These are phyloP conservation scores for Heimioporus sp. DNA, from an alignment of 768 basidiomycete genomes.

Conservation along the genomic window DNA sequence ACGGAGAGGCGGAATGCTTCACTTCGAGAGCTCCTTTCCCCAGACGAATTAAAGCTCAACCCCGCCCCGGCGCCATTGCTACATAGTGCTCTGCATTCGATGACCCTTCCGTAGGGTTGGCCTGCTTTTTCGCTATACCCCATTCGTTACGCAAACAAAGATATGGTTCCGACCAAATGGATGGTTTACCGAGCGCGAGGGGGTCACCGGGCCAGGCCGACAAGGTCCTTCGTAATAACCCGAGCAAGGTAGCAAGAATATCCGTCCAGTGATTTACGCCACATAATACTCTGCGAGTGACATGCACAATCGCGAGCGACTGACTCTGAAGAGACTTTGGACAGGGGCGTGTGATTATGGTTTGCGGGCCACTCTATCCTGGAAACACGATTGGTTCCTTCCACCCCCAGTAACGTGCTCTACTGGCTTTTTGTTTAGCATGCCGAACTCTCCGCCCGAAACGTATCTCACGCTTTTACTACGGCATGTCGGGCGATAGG, in stretches of 20 bases:
- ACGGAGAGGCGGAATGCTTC: too few species aligned
- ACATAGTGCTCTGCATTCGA: conserved; percentile 55
- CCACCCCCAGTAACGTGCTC: not conserved
- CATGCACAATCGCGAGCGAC: conserved; percentile 69
- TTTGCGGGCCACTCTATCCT: conserved; percentile 61
- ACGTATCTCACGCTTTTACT: conserved; percentile 61
- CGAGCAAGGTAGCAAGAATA: conserved; percentile 42
- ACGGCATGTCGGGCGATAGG: conserved; percentile 43
- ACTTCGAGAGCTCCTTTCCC: too few species aligned
- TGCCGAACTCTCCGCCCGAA: conserved; percentile 45
- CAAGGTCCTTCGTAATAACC: conserved; percentile 62
- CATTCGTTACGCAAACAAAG: conserved; percentile 58
- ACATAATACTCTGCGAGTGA: conserved; percentile 26
- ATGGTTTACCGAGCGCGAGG: conserved; percentile 66
- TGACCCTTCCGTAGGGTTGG: conserved; percentile 50
- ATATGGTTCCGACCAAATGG: conserved; percentile 57
- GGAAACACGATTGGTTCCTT: conserved; percentile 8
- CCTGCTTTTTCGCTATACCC: conserved; percentile 60
- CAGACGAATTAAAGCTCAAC: too few species aligned
- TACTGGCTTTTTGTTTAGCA: conserved; percentile 54
- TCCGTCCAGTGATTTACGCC: too few species aligned
- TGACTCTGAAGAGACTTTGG: conserved; percentile 50
- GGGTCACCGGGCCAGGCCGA: conserved; percentile 58
- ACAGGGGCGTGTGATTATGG: conserved; percentile 55
- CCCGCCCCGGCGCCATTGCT: conserved; percentile 35